phyloP scores from a whole-genome alignment of 2,329 filamentous ascomycete species.

The Hypoxylon sp. region DNA sequence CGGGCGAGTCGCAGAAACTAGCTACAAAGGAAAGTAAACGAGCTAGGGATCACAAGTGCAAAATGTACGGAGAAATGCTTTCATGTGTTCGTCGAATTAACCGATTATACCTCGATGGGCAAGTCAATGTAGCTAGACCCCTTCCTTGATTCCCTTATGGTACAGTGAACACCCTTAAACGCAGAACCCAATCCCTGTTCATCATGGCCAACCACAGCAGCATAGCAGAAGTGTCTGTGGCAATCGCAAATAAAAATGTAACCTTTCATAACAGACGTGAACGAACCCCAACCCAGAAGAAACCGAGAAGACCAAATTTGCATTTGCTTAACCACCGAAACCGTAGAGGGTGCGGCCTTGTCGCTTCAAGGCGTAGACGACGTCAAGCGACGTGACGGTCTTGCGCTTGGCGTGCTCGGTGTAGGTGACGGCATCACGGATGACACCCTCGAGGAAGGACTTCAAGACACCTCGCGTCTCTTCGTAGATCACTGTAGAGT shows the following conservation, averaged over 20 bases:
- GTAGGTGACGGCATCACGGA: constrained; percentile 82
- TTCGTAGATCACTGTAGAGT: constrained; percentile 38
- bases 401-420: constrained; percentile 85
- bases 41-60: constrained; percentile 2
- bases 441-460: constrained; percentile 84
- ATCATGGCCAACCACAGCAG: constrained; percentile 47
- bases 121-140: constrained; percentile 43
- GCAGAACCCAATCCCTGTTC: constrained; percentile 48
- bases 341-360: constrained; percentile 73
- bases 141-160: constrained; percentile 47
- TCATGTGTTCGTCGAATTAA: constrained; percentile 42
- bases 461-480: constrained; percentile 84
- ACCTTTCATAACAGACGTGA: constrained; percentile 50
- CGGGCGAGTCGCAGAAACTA: too few species aligned
- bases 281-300: constrained; percentile 38
- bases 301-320: constrained; percentile 12
- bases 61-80: constrained; percentile 3
- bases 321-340: constrained; percentile 71
- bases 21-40: background rate
- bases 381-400: constrained; percentile 72
- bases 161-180: constrained; percentile 49
- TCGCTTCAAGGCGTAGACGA: constrained; percentile 70
- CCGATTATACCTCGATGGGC: constrained; percentile 45
- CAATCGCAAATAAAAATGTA: constrained; percentile 46
- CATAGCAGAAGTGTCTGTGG: constrained; percentile 41